Base-by-base conservation (phyloP, 2,329 filamentous ascomycete species). In the Sclerotinia glacialis region DNA sequence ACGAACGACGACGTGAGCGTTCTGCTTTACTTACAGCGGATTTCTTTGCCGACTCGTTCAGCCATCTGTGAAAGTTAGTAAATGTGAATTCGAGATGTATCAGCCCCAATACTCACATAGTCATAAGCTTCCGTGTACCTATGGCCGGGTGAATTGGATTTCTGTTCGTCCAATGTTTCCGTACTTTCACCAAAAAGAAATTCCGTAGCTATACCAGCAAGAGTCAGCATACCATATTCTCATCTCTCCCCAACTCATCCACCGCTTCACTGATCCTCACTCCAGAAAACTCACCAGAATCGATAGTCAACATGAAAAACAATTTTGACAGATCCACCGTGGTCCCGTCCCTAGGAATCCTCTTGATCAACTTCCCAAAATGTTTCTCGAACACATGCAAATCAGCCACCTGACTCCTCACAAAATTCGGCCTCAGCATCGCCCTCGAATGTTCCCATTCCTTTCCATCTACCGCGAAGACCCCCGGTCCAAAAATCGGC, bases 241-340 rank as follows among this genome's bases (percentile, higher is more conserved):
- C 47, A 50, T 26, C 8, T 11, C 12, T 16, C 18, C 54, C 44
- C n/a, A 7, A 40, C 16, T 7, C 63, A 21, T 16, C n/a, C n/a
- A 23, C 5, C 7, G 8, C n/a, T 47, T 31, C 6, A 23, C 12
- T 40, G 37, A 9, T 34, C 52, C 11, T 12, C 28, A 21, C 26
- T 21, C n/a, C 3, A 37, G 5, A 8, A 54, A 40, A 56, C 55
- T 53, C 52, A 69, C 67, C 65, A 0, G 86, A 84, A 68, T 91
- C 88, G 23, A 91, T 80, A 0, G 87, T 89, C 73, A 89, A 81
- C 64, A 83, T 81, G 72, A 89, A 89, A 73, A 90, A 88, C 11
- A 89, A 76, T 14, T 83, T 81, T 71, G 86, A 84, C 37, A 90
- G 78, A 70, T 90, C 84, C 12, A 90, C 81, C 0, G 80, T 81